Conservation (phyloP, 73 alveolate species). For the Paramecium sonneborni region DNA sequence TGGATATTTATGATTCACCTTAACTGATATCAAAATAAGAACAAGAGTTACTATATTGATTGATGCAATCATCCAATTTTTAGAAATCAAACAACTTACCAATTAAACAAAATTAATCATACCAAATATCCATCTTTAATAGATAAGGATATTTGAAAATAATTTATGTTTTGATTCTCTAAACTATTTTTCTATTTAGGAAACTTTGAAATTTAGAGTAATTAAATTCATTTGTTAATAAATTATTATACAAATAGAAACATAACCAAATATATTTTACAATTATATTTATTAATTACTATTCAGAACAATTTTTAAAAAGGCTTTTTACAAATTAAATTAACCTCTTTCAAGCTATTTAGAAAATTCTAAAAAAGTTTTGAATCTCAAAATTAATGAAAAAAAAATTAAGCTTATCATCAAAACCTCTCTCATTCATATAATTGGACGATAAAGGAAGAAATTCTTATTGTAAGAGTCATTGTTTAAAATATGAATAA, state of each 20-base stretch:
- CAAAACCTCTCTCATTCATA: background rate
- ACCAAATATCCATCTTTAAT: background rate
- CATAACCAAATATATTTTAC: too few species aligned
- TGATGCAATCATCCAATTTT: background rate
- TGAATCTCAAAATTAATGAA: background rate
- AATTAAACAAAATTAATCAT: background rate
- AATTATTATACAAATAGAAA: too few species aligned
- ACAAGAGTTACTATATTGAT: background rate
- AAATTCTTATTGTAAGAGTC: background rate
- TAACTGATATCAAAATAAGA: background rate
- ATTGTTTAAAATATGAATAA: background rate
- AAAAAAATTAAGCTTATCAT: background rate
- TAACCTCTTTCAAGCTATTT: background rate
- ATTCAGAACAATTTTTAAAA: background rate
- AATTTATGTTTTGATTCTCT: too few species aligned
- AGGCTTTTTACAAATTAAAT: background rate
- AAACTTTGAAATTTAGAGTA: too few species aligned
- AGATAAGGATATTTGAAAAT: background rate
- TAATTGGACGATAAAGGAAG: background rate
- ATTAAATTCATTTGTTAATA: too few species aligned
- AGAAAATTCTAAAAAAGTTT: background rate
- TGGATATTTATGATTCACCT: background rate
- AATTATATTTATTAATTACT: too few species aligned
- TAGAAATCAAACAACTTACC: background rate
- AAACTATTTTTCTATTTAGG: too few species aligned